Evolutionary conservation across 2,329 filamentous ascomycete species (phyloP).

Genomic region (Rhynchosporium agropyri): DNA sequence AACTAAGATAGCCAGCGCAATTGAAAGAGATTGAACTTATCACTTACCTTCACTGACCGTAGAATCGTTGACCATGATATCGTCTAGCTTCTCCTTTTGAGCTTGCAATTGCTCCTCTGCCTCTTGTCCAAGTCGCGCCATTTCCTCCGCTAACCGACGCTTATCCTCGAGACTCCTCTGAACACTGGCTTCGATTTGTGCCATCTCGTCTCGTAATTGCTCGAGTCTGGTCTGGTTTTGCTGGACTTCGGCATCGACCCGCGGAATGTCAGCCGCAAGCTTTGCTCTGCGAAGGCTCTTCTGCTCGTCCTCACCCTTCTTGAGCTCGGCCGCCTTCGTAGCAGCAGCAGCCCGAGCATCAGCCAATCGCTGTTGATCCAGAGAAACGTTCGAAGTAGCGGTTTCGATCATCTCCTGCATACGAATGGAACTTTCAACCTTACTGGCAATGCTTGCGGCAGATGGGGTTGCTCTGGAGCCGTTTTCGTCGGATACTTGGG

Average conservation of each 20-base stretch:
- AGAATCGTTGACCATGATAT: slow-evolving; percentile 36
- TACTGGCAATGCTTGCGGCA: slow-evolving; percentile 27
- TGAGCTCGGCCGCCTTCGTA: slow-evolving; percentile 34
- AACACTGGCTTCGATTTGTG: slow-evolving; percentile 40
- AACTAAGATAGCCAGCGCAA: background rate
- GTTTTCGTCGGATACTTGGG: slow-evolving; percentile 28
- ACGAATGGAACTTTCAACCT: slow-evolving; percentile 35
- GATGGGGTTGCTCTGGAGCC: slow-evolving; percentile 6
- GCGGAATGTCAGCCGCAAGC: slow-evolving; percentile 40
- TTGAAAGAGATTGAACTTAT: slow-evolving; percentile 6
- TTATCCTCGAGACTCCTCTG: slow-evolving; percentile 42
- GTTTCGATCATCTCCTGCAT: slow-evolving; percentile 36
- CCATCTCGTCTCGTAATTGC: slow-evolving; percentile 39
- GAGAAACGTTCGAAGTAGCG: slow-evolving; percentile 29
- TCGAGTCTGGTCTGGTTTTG: slow-evolving; percentile 38
- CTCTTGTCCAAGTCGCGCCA: slow-evolving; percentile 41
- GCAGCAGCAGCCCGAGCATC: slow-evolving; percentile 35
- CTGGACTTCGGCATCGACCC: slow-evolving; percentile 42
- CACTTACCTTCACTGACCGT: slow-evolving; percentile 35
- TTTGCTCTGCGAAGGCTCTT: slow-evolving; percentile 41
- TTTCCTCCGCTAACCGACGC: slow-evolving; percentile 41
- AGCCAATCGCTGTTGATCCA: slow-evolving; percentile 36
- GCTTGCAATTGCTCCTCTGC: slow-evolving; percentile 42
- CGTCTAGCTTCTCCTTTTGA: slow-evolving; percentile 42
- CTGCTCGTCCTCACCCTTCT: slow-evolving; percentile 35